Evolutionary conservation across 768 basidiomycete genomes (phyloP).

Genomic region (Phanerodontia chrysosporium): DNA sequence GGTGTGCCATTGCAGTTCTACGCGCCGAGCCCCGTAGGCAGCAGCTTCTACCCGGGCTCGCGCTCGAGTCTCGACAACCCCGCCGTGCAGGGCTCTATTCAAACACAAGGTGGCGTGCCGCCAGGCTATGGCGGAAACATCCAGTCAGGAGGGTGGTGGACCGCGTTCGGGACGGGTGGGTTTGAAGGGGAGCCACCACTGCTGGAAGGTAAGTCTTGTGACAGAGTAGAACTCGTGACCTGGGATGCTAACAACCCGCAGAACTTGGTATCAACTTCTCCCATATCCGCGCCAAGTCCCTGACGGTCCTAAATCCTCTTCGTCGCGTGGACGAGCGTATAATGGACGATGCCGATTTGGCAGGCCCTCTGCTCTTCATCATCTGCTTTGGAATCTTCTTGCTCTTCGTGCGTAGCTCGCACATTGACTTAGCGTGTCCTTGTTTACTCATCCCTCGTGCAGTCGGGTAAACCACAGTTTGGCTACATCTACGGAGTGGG

Average conservation of each 20-base stretch:
- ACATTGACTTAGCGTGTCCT: background rate
- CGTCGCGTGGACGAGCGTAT: conserved; percentile 81
- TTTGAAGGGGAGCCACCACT: conserved; percentile 95
- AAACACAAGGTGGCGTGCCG: conserved; percentile 33
- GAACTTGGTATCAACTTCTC: conserved; percentile 98
- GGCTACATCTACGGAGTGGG: conserved; percentile 98
- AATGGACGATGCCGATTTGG: conserved; percentile 99
- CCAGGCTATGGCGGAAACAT: conserved; percentile 69
- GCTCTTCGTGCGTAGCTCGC: conserved; percentile 65
- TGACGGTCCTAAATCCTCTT: conserved; percentile 94
- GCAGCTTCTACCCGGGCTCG: conserved; percentile 62
- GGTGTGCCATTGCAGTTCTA: conserved; percentile 75
- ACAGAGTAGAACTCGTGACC: conserved; percentile 1
- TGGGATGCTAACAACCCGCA: conserved; percentile 27
- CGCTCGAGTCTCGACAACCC: conserved; percentile 75
- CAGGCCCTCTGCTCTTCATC: conserved; percentile 92
- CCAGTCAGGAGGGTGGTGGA: conserved; percentile 85
- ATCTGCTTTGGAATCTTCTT: conserved; percentile 93
- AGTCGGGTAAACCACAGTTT: conserved; percentile 99
- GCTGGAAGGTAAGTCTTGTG: conserved; percentile 69
- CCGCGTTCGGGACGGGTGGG: conserved; percentile 92
- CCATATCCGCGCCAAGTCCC: conserved; percentile 90
- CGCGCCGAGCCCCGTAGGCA: conserved; percentile 53
- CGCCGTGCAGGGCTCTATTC: conserved; percentile 45
- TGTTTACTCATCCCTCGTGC: conserved; percentile 8